These are phyloP conservation scores for Beta lomatogona DNA, from an alignment of 179 eudicot species.

Conservation along the genomic window DNA sequence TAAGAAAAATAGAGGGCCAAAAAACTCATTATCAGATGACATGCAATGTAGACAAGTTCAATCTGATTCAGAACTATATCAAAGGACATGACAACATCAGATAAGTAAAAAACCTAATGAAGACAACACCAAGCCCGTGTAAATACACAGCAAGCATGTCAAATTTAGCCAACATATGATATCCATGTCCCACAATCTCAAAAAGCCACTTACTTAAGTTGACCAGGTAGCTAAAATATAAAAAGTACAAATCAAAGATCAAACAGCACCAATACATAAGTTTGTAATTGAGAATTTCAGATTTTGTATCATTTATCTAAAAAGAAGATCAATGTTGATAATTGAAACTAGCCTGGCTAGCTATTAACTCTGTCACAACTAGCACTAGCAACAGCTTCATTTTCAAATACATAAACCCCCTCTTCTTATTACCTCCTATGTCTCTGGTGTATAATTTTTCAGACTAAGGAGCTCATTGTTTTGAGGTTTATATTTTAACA, in stretches of 20 bases:
- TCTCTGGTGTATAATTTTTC: background rate
- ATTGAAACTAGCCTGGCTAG: background rate
- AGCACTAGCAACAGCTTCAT: background rate
- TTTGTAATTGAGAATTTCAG: too few relatives aligned
- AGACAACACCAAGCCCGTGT: background rate
- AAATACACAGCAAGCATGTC: background rate
- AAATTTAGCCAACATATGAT: background rate
- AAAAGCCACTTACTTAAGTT: background rate
- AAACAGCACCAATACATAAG: background rate
- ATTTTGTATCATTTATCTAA: background rate
- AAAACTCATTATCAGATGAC: constrained; percentile 11
- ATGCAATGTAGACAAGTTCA: background rate
- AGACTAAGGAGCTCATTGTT: background rate
- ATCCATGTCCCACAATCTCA: background rate
- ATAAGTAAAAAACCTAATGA: background rate
- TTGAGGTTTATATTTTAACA: background rate
- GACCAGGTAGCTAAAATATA: background rate
- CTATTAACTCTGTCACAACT: background rate
- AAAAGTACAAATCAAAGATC: background rate
- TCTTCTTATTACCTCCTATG: background rate
- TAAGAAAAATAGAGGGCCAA: constrained; percentile 18
- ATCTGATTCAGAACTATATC: background rate
- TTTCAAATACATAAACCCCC: background rate
- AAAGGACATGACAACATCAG: background rate
- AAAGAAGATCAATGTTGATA: background rate